A percentile compares a stretch with the other conserved stretches of the same genome.
Conservation (phyloP, 139 green algal genomes). For the Picochlorum sp. region DNA sequence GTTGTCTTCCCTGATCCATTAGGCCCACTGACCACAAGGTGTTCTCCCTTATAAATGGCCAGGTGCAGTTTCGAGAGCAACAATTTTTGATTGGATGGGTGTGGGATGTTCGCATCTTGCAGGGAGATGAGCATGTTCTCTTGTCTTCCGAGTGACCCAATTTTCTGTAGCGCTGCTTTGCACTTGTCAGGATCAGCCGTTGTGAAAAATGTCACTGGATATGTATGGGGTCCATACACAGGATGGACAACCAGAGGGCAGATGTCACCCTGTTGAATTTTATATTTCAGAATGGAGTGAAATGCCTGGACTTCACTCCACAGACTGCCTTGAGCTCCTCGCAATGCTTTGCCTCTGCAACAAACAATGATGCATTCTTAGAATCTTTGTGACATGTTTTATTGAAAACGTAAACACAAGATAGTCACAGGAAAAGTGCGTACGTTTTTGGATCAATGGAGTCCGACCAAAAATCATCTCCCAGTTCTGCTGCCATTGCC, state of each 20-base stretch:
- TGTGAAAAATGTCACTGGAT: slow-evolving; percentile 48
- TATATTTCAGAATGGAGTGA: slow-evolving; percentile 32
- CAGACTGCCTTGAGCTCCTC: not conserved
- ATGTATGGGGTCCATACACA: slow-evolving; percentile 18
- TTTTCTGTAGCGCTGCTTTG: not conserved
- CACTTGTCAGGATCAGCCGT: slow-evolving; percentile 21
- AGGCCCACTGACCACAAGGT: slow-evolving; percentile 30
- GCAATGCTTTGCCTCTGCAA: slow-evolving; percentile 15
- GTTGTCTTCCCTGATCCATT: slow-evolving; percentile 47
- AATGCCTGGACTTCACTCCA: slow-evolving; percentile 45
- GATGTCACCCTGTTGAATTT: slow-evolving; percentile 14
- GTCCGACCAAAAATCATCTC: slow-evolving; percentile 17
- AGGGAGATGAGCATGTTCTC: slow-evolving; percentile 2
- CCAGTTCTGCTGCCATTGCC: slow-evolving; percentile 8
- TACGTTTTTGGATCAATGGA: slow-evolving; percentile 23
- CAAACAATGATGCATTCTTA: not conserved
- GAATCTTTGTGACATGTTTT: too few relatives aligned
- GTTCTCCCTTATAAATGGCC: not conserved
- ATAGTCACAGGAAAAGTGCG: not conserved
- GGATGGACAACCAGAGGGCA: slow-evolving; percentile 42
- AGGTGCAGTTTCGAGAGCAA: not conserved
- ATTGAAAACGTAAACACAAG: too few relatives aligned
- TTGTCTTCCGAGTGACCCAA: not conserved
- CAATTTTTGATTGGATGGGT: not conserved
- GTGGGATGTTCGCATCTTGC: slow-evolving; percentile 12